Base-by-base conservation (phyloP, 2,329 filamentous ascomycete species). In the Metarhizium guizhouense region DNA sequence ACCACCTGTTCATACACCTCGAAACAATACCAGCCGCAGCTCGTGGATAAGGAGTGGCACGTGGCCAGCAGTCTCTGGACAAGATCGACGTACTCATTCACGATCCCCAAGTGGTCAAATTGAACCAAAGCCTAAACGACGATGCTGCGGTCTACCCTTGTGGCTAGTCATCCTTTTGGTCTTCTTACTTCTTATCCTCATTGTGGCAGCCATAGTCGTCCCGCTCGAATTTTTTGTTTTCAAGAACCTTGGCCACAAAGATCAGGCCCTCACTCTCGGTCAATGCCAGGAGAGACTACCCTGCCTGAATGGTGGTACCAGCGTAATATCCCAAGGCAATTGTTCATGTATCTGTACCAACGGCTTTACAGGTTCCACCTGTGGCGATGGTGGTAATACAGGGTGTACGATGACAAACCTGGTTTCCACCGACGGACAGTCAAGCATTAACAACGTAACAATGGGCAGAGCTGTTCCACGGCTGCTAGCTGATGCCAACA, bases 341-440 rank as follows among this genome's bases (percentile, higher is more conserved):
- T 97, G 93, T 72, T 86, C 86, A 13, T 99, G 93, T 68, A 83
- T 96, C 47, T 99, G 93, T 70, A 84, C 86, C 25, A 91, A 94
- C 63, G 90, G 92, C 1, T 97, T 93, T 68, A 92, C 88, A 0
- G 79, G 80, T 14, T 70, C 72, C 25, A 74, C 79, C 57, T 84
- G 81, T 64, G 76, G 74, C 5, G 68, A 70, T 29, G 67, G 71
- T 2, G 75, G 74, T 51, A 68, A 74, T 1, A 69, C 74, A 43
- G 80, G 79, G 16, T 84, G 81, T 63, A 79, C 79, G 1, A 80
- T 77, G 1, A 77, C 79, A 10, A 72, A 74, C 32, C 57, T 76
- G 11, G 65, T 70, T 8, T 65, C 67, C 3, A 80, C 72, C 16
- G 70, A 72, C 43, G 70, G 70, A 10, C 70, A 65, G 45, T 57